These are phyloP conservation scores for Ziziphus jujuba DNA, from an alignment of 306 rosid genomes.

Conservation along the genomic window DNA sequence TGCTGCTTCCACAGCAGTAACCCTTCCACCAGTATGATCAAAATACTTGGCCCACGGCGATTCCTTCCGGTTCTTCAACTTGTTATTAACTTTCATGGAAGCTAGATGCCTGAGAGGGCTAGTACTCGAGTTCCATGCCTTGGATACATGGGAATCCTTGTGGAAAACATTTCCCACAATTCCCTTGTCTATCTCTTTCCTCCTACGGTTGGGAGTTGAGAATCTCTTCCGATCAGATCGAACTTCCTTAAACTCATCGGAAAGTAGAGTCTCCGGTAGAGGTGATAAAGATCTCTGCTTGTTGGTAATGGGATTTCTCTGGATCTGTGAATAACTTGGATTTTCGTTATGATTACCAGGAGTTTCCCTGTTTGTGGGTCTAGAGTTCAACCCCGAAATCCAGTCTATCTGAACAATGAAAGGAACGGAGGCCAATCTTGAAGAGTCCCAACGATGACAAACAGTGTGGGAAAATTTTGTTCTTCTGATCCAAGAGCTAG, in stretches of 20 bases:
- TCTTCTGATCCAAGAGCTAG: slow-evolving; percentile 84
- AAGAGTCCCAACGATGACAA: slow-evolving; percentile 75
- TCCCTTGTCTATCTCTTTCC: slow-evolving; percentile 46
- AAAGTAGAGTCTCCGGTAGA: slow-evolving; percentile 40
- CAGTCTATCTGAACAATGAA: slow-evolving; percentile 33
- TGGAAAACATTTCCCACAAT: slow-evolving; percentile 37
- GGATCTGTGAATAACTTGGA: slow-evolving; percentile 16
- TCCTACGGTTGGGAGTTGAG: slow-evolving; percentile 63
- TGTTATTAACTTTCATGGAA: slow-evolving; percentile 41
- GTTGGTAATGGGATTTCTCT: slow-evolving; percentile 16
- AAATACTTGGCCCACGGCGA: slow-evolving; percentile 64
- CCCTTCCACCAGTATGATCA: slow-evolving; percentile 73
- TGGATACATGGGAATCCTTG: slow-evolving; percentile 40
- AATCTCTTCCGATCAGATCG: slow-evolving; percentile 63
- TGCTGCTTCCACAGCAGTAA: slow-evolving; percentile 63
- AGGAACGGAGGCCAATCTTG: slow-evolving; percentile 41
- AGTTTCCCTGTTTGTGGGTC: slow-evolving; percentile 17
- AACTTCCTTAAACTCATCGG: slow-evolving; percentile 72
- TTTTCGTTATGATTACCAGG: slow-evolving; percentile 21
- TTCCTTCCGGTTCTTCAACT: slow-evolving; percentile 54
- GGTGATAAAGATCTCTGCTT: slow-evolving; percentile 90
- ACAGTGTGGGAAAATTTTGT: slow-evolving; percentile 80
- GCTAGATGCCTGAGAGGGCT: slow-evolving; percentile 51
- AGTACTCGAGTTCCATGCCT: slow-evolving; percentile 28
- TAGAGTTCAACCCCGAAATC: slow-evolving; percentile 45